Conservation (phyloP, 306 rosid species). For the Glycine soja region DNA sequence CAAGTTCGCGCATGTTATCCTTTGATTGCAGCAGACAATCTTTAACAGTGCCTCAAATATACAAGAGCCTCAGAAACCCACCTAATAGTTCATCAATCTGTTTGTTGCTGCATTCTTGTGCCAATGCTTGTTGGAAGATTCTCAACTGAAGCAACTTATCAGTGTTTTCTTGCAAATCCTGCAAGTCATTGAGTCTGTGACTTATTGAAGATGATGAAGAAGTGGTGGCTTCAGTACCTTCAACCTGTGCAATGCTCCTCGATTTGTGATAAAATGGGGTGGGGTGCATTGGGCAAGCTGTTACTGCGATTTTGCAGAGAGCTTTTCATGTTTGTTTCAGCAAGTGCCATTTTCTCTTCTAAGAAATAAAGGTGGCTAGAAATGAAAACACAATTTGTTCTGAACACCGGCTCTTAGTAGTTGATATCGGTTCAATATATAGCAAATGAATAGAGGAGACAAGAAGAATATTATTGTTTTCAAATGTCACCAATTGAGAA, state of each 20-base stretch:
- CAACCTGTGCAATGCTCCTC: conserved; percentile 33
- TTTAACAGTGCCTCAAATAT: no score
- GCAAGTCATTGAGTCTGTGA: conserved; percentile 22
- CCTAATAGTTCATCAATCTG: conserved; percentile 24
- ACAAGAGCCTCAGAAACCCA: background rate
- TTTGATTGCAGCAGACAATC: no score
- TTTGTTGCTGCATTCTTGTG: conserved; percentile 19
- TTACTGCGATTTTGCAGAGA: conserved; percentile 20
- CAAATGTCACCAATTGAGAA: conserved; percentile 5
- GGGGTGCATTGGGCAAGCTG: conserved; percentile 36
- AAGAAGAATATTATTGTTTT: conserved; percentile 25
- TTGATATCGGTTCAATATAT: conserved; percentile 23
- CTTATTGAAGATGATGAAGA: conserved; percentile 31
- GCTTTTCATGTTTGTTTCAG: background rate
- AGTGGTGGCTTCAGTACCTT: conserved; percentile 39
- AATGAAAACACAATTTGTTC: conserved; percentile 19
- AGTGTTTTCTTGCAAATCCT: conserved; percentile 27
- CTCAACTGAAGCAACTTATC: conserved; percentile 37
- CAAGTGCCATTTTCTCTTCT: conserved; percentile 11
- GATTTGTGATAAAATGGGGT: conserved; percentile 39
- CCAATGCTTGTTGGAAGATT: conserved; percentile 24
- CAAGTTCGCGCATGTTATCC: no score
- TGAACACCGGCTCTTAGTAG: background rate
- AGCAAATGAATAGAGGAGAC: conserved; percentile 28
- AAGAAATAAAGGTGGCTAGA: background rate